Evolutionary conservation across 2,329 filamentous ascomycete species (phyloP), one percentile per base, ranked within the genome.

Genomic region (Cyclaneusma minus): DNA sequence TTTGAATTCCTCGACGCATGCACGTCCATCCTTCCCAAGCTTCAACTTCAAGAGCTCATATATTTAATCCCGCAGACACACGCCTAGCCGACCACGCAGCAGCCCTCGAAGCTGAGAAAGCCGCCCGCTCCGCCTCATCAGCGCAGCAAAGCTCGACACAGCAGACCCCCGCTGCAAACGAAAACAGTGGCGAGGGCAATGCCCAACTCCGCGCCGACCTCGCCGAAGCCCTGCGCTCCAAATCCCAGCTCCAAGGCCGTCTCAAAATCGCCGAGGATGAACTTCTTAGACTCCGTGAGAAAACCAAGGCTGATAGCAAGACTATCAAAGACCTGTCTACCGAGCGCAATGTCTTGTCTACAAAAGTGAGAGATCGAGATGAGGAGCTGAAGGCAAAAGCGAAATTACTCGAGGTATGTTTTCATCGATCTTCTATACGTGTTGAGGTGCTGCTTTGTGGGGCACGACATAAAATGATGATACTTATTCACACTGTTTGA

Each of bases 371-470:
- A 35, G 87, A 94, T 49, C 62, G 79, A 16, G 82, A 91, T 34
- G 81, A 91, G 41, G 89, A 95, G 57, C 53, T 94, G 16, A 68
- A 64, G 29, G 81, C 73, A 32, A 94, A 94, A 58, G 71, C 73
- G 16, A 82, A 85, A 48, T 56, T 94, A 36, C 64, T 92, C 3
- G 77, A 84, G 58, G 73, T 77, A 52, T 25, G 56, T 43, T 8
- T 3, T 5, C 8, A 24, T 10, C 7, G 21, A 8, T 12, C 13
- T 18, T 16, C 12, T 21, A 14, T 41, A 29, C 22, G 35, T 40
- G 24, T 5, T 27, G n/a, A 4, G 4, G 4, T 23, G 16, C 9
- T 15, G 12, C 28, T 20, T n/a, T 32, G 8, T n/a, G n/a, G 18
- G n/a, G 18, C n/a, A 26, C 17, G 16, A 24, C 16, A 23, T 17